A percentile compares a stretch with the other conserved stretches of the same genome.
Evolutionary conservation across 2,329 filamentous ascomycete genomes (phyloP).

Genomic region (Aspergillus phoenicis): DNA sequence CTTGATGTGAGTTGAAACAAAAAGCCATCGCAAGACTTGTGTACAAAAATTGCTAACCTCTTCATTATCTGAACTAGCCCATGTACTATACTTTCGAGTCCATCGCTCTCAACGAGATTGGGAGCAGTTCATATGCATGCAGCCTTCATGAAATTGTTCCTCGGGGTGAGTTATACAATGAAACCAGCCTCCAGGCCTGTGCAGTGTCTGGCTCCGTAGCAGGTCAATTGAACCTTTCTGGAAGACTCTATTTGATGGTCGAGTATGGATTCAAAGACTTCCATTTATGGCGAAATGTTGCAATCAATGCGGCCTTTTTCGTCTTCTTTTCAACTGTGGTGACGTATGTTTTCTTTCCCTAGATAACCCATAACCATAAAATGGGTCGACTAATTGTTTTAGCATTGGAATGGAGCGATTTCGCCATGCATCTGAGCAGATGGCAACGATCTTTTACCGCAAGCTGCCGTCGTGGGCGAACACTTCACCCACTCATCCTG

Average conservation of each 20-base stretch:
- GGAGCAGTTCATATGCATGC: background rate
- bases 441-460: slow-evolving; percentile 10
- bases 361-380: background rate
- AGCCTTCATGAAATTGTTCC: slow-evolving; percentile 5
- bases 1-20: slow-evolving; percentile 69
- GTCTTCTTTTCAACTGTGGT: background rate
- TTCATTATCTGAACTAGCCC: background rate
- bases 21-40: background rate
- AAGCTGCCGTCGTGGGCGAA: background rate
- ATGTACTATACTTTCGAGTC: slow-evolving; percentile 13
- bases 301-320: slow-evolving; percentile 9
- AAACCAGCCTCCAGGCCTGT: slow-evolving; percentile 1
- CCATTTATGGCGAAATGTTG: slow-evolving; percentile 10
- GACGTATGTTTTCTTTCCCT: background rate
- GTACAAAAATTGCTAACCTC: background rate
- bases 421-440: background rate
- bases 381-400: background rate
- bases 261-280: slow-evolving; percentile 1
- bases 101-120: slow-evolving; percentile 8
- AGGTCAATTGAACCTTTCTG: background rate
- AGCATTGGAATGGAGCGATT: slow-evolving; percentile 14
- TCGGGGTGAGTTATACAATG: background rate
- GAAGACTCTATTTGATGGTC: background rate
- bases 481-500: too few species aligned
- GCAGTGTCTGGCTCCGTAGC: slow-evolving; percentile 3